phyloP scores from a whole-genome alignment of 2,329 filamentous ascomycete species.

The Fusarium miscanthi region DNA sequence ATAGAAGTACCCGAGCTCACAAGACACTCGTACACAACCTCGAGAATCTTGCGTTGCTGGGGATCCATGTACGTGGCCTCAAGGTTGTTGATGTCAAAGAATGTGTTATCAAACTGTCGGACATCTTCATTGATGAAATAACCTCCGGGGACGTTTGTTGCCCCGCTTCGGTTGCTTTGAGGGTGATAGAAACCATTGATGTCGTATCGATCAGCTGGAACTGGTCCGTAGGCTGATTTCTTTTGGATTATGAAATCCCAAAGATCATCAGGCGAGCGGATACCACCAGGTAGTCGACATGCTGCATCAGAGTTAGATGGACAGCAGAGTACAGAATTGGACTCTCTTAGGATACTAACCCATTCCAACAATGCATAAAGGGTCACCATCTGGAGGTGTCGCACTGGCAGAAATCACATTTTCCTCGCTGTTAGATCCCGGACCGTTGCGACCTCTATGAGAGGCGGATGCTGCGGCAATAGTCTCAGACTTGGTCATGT shows the following conservation, averaged over 20 bases:
- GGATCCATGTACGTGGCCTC: neutral
- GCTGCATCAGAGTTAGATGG: rapidly evolving
- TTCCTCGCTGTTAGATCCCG: rapidly evolving
- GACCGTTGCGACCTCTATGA: rapidly evolving
- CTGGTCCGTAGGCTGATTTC: neutral
- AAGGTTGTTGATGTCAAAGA: neutral
- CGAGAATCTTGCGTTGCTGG: neutral
- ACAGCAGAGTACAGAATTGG: rapidly evolving
- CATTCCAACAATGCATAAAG: neutral
- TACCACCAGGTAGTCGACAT: neutral
- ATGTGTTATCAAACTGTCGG: neutral
- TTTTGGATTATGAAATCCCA: neutral
- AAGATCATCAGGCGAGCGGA: neutral
- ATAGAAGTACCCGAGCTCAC: neutral
- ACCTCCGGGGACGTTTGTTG: neutral
- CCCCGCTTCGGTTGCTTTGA: neutral
- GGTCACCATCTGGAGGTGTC: rapidly evolving
- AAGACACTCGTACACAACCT: neutral
- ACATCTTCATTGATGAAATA: neutral
- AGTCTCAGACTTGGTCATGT: neutral
- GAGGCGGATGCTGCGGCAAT: neutral
- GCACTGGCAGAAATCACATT: rapidly evolving
- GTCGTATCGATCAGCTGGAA: neutral
- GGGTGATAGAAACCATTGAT: neutral
- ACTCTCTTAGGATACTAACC: neutral